These are phyloP conservation scores for Suillus occidentalis DNA, from an alignment of 768 basidiomycete genomes.

Conservation along the genomic window DNA sequence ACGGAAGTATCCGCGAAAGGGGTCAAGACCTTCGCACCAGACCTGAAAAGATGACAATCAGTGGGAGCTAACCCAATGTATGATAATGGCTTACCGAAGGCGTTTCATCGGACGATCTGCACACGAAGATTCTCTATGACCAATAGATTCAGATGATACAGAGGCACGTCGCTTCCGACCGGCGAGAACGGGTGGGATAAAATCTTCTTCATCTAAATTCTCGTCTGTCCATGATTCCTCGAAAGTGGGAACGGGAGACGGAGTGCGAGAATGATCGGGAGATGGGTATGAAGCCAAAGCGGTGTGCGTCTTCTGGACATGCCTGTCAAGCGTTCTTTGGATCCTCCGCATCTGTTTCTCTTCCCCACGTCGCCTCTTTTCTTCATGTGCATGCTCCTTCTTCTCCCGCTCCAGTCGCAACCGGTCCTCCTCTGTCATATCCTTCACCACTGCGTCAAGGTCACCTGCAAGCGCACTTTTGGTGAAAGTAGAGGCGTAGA, in stretches of 20 bases:
- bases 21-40: not conserved
- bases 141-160: not conserved
- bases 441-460: slow-evolving; percentile 31
- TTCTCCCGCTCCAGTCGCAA: slow-evolving; percentile 8
- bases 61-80: not conserved
- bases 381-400: slow-evolving; percentile 12
- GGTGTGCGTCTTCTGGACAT: not conserved
- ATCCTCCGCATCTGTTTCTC: slow-evolving; percentile 7
- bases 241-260: slow-evolving; percentile 14
- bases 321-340: slow-evolving; percentile 4
- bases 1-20: not conserved
- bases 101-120: slow-evolving; percentile 20
- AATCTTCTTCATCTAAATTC: slow-evolving; percentile 18
- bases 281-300: slow-evolving; percentile 18
- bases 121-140: not conserved
- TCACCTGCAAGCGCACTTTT: slow-evolving; percentile 31
- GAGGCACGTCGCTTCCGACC: slow-evolving; percentile 23
- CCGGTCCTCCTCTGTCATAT: slow-evolving; percentile 19
- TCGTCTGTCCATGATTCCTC: slow-evolving; percentile 10
- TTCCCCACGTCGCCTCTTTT: slow-evolving; percentile 5
- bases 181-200: slow-evolving; percentile 13
- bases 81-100: slow-evolving; percentile 14
- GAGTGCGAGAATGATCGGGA: slow-evolving; percentile 8
- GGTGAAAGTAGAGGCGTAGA: slow-evolving; percentile 29
- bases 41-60: not conserved